Evolutionary conservation across 164 flowering plant species (phyloP).

Genomic region (Liriodendron chinense): DNA sequence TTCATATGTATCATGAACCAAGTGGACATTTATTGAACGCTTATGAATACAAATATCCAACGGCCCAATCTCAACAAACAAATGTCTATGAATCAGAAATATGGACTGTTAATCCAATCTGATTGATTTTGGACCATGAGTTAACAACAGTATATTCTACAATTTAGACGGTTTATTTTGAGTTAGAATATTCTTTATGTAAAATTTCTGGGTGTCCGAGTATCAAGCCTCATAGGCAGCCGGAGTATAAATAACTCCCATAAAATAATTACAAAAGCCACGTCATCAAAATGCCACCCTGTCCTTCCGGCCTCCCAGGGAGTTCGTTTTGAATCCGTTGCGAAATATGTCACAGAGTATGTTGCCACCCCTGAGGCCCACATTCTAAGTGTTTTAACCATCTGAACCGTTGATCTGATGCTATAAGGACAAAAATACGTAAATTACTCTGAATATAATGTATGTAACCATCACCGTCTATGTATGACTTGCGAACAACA

Average conservation of each 20-base stretch:
- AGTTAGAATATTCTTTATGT: neutral
- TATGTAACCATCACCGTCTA: too few relatives aligned
- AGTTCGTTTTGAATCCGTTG: too few relatives aligned
- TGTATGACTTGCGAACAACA: too few relatives aligned
- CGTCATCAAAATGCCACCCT: conserved; percentile 9
- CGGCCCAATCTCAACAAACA: neutral
- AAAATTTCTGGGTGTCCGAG: neutral
- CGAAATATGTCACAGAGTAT: too few relatives aligned
- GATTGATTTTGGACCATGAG: neutral
- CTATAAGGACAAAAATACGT: too few relatives aligned
- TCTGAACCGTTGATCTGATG: too few relatives aligned
- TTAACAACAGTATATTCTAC: neutral
- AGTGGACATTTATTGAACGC: too few relatives aligned
- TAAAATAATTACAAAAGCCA: conserved; percentile 7
- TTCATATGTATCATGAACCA: too few relatives aligned
- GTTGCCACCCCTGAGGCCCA: too few relatives aligned
- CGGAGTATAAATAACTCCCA: neutral
- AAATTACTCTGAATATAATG: too few relatives aligned
- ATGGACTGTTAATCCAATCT: neutral
- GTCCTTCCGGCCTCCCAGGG: neutral
- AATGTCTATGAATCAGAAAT: neutral
- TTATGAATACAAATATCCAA: too few relatives aligned
- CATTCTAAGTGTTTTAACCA: too few relatives aligned
- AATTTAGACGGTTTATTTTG: neutral
- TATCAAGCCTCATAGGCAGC: neutral